Conservation (phyloP, 208 protist genomes). For the Angomonas ambiguus region DNA sequence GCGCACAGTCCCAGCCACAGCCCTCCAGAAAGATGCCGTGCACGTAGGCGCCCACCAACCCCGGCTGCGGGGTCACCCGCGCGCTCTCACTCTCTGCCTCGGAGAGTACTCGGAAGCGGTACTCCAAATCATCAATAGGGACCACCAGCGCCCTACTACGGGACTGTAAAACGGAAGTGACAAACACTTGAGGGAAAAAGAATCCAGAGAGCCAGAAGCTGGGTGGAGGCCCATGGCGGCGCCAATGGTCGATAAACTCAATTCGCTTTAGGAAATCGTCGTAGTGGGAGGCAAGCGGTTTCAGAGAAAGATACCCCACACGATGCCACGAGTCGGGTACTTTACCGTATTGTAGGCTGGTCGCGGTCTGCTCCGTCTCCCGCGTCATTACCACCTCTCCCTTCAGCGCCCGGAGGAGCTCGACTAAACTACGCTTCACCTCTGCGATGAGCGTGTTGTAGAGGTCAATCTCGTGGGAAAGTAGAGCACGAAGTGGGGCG, state of each 20-base stretch:
- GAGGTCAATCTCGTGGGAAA: slow-evolving; percentile 84
- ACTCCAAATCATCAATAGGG: slow-evolving; percentile 85
- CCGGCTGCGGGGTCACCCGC: slow-evolving; percentile 16
- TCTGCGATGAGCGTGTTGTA: slow-evolving; percentile 75
- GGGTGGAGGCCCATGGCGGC: slow-evolving; percentile 75
- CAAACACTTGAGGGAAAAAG: slow-evolving; percentile 97
- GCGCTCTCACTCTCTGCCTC: slow-evolving; percentile 21
- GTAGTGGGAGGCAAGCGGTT: slow-evolving; percentile 93
- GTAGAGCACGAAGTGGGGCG: slow-evolving; percentile 77
- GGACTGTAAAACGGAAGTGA: slow-evolving; percentile 86
- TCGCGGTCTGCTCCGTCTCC: slow-evolving; percentile 70
- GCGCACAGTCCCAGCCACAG: slow-evolving; percentile 52
- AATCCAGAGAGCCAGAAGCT: slow-evolving; percentile 96
- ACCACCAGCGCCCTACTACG: slow-evolving; percentile 78
- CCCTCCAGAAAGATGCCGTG: slow-evolving; percentile 92
- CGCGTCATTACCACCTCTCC: slow-evolving; percentile 87
- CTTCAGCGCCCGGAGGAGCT: slow-evolving; percentile 77
- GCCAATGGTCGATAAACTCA: slow-evolving; percentile 90
- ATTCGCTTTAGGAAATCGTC: slow-evolving; percentile 88
- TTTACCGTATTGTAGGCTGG: slow-evolving; percentile 70
- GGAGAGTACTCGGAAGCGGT: slow-evolving; percentile 51
- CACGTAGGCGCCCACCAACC: slow-evolving; percentile 78
- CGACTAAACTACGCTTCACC: slow-evolving; percentile 42
- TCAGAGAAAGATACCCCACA: slow-evolving; percentile 91
- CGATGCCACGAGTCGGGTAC: slow-evolving; percentile 91